Conservation (phyloP, 768 basidiomycete genomes). For the Tricholoma bakamatsutake region DNA sequence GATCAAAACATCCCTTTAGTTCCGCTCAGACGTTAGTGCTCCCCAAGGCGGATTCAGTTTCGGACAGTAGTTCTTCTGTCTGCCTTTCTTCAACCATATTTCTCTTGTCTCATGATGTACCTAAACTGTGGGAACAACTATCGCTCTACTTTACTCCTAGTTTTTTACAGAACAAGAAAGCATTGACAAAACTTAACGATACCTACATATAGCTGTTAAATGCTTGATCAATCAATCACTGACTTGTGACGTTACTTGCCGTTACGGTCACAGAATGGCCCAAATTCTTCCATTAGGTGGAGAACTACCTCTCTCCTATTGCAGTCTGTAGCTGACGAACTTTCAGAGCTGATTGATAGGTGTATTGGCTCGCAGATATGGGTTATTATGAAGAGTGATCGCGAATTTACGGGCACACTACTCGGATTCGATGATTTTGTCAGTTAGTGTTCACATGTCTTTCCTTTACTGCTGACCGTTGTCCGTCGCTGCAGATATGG, state of each 20-base stretch:
- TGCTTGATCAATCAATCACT: background rate
- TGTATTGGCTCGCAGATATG: slow-evolving; percentile 97
- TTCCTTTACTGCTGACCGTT: background rate
- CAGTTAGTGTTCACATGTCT: slow-evolving; percentile 58
- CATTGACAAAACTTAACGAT: background rate
- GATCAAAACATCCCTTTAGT: slow-evolving; percentile 35
- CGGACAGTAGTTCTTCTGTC: slow-evolving; percentile 47
- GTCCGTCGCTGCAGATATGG: slow-evolving; percentile 59
- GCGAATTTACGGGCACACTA: slow-evolving; percentile 93
- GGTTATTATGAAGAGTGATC: slow-evolving; percentile 98
- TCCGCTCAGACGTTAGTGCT: slow-evolving; percentile 79
- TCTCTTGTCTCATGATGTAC: background rate
- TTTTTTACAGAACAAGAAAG: background rate
- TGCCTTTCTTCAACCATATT: background rate
- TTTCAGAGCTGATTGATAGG: slow-evolving; percentile 86
- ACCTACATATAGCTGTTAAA: background rate
- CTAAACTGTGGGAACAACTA: background rate
- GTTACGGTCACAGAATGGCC: slow-evolving; percentile 50
- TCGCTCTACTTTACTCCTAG: background rate
- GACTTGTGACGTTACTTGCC: background rate
- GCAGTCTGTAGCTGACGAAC: background rate
- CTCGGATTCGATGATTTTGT: slow-evolving; percentile 99
- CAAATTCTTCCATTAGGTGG: slow-evolving; percentile 90
- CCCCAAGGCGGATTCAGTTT: slow-evolving; percentile 98
- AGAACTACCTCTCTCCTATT: slow-evolving; percentile 5